Evolutionary conservation across 345 rosid species (phyloP).

Genomic region (Populus tremula): DNA sequence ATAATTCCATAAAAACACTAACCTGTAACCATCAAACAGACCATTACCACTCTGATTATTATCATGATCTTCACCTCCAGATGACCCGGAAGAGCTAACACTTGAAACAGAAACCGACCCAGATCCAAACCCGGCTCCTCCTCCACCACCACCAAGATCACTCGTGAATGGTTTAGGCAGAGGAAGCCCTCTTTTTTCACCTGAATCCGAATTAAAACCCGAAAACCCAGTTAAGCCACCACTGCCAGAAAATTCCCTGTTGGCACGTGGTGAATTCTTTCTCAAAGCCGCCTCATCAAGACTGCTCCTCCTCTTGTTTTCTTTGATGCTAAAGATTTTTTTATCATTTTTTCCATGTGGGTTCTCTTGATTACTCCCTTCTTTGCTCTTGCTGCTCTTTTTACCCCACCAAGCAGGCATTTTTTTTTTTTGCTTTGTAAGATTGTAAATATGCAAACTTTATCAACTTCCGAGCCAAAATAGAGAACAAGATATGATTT

Average conservation of each 20-base stretch:
- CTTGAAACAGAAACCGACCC: constrained; percentile 74
- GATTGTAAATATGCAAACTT: not conserved
- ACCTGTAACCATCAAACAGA: constrained; percentile 49
- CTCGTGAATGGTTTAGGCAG: constrained; percentile 63
- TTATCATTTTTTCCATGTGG: constrained; percentile 10
- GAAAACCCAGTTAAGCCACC: constrained; percentile 55
- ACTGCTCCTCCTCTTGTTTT: constrained; percentile 32
- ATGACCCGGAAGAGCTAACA: constrained; percentile 81
- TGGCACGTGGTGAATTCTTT: constrained; percentile 48
- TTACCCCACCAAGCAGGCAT: constrained; percentile 88
- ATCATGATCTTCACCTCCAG: constrained; percentile 60
- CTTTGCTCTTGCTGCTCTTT: constrained; percentile 58
- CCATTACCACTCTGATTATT: constrained; percentile 32
- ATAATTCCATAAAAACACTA: constrained; percentile 5
- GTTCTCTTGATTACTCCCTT: constrained; percentile 30
- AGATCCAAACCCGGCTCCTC: constrained; percentile 36
- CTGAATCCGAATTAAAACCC: constrained; percentile 71
- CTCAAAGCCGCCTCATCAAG: constrained; percentile 31
- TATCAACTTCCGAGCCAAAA: not conserved
- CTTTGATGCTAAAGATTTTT: constrained; percentile 17
- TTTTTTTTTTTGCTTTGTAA: constrained; percentile 12
- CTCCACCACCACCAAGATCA: constrained; percentile 29
- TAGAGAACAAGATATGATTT: not conserved
- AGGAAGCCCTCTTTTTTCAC: constrained; percentile 60
- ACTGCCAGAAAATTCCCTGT: constrained; percentile 44